A percentile compares a stretch with the other conserved stretches of the same genome.
Evolutionary conservation across 2,329 filamentous ascomycete species (phyloP).

Genomic region (Neopestalotiopsis sp.): DNA sequence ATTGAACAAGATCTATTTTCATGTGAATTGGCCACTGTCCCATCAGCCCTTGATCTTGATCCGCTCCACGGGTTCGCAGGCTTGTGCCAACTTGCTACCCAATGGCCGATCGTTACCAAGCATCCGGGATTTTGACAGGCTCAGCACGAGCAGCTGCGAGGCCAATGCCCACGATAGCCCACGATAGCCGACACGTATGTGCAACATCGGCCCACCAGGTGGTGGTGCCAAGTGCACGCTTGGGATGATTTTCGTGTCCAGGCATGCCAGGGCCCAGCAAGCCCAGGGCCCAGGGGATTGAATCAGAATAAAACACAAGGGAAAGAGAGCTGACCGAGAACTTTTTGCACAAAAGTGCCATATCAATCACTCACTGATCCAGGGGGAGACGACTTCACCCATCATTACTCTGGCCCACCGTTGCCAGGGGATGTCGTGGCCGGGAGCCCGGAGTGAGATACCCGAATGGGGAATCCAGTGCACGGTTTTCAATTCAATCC

Average conservation of each 20-base stretch:
- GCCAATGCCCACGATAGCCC: conserved; percentile 12
- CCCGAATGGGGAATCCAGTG: not conserved
- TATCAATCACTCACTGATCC: not conserved
- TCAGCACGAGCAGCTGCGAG: conserved; percentile 6
- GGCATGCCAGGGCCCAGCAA: not conserved
- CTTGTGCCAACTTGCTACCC: conserved; percentile 1
- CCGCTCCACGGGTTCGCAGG: not conserved
- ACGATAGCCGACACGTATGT: not conserved
- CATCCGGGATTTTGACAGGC: conserved; percentile 3
- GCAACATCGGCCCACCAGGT: not conserved
- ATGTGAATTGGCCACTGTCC: not conserved
- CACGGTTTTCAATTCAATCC: not conserved
- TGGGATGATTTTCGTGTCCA: not conserved
- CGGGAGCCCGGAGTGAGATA: not conserved
- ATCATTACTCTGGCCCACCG: conserved; percentile 3
- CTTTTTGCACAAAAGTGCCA: not conserved
- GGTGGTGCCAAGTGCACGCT: not conserved
- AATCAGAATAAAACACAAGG: no score
- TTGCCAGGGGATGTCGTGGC: not conserved
- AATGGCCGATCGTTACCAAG: conserved; percentile 15
- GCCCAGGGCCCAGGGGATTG: not conserved
- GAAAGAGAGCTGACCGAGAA: not conserved
- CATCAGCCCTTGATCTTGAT: conserved; percentile 7
- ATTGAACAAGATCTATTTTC: no score
- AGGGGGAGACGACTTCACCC: not conserved